Percentiles rank a stretch among this genome's conserved stretches.
These are phyloP conservation scores for Aquilaria yunnanensis DNA, from an alignment of 345 rosid genomes.

Conservation along the genomic window DNA sequence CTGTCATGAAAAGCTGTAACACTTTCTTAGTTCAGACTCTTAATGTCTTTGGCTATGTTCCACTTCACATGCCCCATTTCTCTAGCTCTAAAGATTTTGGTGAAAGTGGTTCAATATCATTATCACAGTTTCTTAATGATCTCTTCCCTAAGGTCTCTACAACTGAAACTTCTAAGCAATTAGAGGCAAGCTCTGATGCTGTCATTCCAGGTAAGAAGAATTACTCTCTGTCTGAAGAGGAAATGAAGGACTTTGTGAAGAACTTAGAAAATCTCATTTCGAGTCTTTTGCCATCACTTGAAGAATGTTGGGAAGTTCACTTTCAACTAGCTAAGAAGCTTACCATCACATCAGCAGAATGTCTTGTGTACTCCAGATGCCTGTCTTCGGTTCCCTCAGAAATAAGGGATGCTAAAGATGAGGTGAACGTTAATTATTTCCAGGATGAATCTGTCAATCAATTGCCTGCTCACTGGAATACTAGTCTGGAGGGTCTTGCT, in stretches of 20 bases:
- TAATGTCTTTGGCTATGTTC: conserved; percentile 31
- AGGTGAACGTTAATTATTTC: conserved; percentile 21
- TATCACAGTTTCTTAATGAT: conserved; percentile 47
- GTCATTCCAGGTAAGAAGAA: conserved; percentile 17
- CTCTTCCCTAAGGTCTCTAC: conserved; percentile 16
- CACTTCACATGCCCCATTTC: conserved; percentile 29
- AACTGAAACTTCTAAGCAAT: conserved; percentile 25
- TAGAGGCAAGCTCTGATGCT: conserved; percentile 21
- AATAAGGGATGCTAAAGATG: conserved; percentile 29
- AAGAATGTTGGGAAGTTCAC: conserved; percentile 62
- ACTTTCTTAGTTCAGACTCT: conserved; percentile 36
- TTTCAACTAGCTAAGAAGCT: conserved; percentile 53
- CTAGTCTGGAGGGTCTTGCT: conserved; percentile 50
- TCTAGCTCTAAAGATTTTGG: conserved; percentile 19
- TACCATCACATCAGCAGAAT: conserved; percentile 44
- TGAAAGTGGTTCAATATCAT: conserved; percentile 22
- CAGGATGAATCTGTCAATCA: conserved; percentile 27
- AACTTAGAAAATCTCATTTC: conserved; percentile 41
- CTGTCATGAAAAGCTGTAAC: conserved; percentile 56
- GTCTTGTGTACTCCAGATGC: conserved; percentile 51
- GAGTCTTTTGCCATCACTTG: conserved; percentile 47
- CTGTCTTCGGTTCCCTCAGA: conserved; percentile 36
- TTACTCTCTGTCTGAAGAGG: conserved; percentile 33
- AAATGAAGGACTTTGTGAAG: conserved; percentile 41
- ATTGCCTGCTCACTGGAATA: conserved; percentile 36